A percentile compares a stretch with the other conserved stretches of the same genome.
These are phyloP conservation scores for Monosporozyma unispora DNA, from an alignment of 805 yeast genomes.

Conservation along the genomic window DNA sequence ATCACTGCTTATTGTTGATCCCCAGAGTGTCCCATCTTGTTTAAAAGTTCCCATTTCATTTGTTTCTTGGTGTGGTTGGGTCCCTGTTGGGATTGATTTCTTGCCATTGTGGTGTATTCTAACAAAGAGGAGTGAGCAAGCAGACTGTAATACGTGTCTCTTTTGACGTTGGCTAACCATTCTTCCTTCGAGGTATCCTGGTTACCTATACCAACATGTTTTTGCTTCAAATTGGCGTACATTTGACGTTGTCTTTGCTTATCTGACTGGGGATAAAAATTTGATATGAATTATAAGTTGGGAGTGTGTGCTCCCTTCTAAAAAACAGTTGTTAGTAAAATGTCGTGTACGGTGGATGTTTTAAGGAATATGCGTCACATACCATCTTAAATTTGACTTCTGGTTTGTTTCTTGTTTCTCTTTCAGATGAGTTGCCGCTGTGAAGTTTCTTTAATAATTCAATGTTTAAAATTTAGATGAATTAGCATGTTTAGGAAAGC, in stretches of 20 bases:
- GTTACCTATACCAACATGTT: slow-evolving; percentile 69
- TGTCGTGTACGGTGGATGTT: background rate
- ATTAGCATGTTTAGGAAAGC: background rate
- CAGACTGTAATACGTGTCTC: slow-evolving; percentile 25
- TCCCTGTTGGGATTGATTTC: slow-evolving; percentile 3
- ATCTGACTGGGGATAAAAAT: slow-evolving; percentile 42
- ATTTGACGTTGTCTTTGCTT: slow-evolving; percentile 51
- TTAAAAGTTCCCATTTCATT: slow-evolving; percentile 20
- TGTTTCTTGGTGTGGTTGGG: slow-evolving; percentile 13
- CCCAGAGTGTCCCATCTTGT: slow-evolving; percentile 17
- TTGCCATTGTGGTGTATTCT: slow-evolving; percentile 26
- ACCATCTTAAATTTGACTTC: background rate
- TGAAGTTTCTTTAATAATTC: background rate
- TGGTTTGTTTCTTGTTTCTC: background rate
- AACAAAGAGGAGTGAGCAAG: slow-evolving; percentile 23
- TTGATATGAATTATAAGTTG: background rate
- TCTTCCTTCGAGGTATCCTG: slow-evolving; percentile 61
- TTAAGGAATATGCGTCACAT: background rate
- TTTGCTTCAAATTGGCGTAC: slow-evolving; percentile 46
- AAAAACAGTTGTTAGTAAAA: background rate
- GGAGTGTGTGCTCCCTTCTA: background rate
- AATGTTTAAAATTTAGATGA: background rate
- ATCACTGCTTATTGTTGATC: background rate
- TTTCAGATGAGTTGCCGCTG: background rate
- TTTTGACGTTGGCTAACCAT: slow-evolving; percentile 47